Conservation (phyloP, 805 yeast species). For the Diddensiella caesifluorescens region DNA sequence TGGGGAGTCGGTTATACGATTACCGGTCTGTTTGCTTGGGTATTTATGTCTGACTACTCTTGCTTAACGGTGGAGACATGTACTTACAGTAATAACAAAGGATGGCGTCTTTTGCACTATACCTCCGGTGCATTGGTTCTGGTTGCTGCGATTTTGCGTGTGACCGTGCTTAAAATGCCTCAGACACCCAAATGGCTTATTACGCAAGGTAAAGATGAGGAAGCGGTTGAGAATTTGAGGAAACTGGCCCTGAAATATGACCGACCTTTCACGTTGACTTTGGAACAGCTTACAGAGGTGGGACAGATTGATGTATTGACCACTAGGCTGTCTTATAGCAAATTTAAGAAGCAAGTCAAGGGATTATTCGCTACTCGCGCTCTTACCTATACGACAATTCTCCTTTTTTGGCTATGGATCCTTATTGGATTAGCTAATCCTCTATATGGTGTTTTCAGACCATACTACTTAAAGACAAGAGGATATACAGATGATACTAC, state of each 20-base stretch:
- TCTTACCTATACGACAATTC: constrained; percentile 40
- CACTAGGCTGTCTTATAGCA: constrained; percentile 9
- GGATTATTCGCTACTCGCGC: constrained; percentile 44
- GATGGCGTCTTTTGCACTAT: constrained; percentile 58
- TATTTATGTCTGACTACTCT: constrained; percentile 46
- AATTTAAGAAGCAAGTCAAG: constrained; percentile 26
- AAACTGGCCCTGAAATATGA: constrained; percentile 44
- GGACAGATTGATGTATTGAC: constrained; percentile 37
- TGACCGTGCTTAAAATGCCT: constrained; percentile 41
- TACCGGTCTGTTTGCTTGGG: constrained; percentile 51
- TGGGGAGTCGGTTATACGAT: constrained; percentile 63
- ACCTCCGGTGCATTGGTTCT: constrained; percentile 49
- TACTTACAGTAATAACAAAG: constrained; percentile 43
- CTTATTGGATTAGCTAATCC: constrained; percentile 55
- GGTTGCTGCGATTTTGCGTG: constrained; percentile 44
- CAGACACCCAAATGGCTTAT: constrained; percentile 48
- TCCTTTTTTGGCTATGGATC: constrained; percentile 49
- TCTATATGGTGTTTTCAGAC: constrained; percentile 50
- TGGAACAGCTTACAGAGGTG: constrained; percentile 42
- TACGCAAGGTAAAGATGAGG: constrained; percentile 35
- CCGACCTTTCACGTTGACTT: constrained; percentile 37
- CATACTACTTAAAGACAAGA: constrained; percentile 46
- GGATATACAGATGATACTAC: constrained; percentile 36
- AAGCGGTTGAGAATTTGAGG: constrained; percentile 41
- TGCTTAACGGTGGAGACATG: constrained; percentile 43